Conservation (phyloP, 2,329 filamentous ascomycete species). For the Fusarium oligoseptatum region DNA sequence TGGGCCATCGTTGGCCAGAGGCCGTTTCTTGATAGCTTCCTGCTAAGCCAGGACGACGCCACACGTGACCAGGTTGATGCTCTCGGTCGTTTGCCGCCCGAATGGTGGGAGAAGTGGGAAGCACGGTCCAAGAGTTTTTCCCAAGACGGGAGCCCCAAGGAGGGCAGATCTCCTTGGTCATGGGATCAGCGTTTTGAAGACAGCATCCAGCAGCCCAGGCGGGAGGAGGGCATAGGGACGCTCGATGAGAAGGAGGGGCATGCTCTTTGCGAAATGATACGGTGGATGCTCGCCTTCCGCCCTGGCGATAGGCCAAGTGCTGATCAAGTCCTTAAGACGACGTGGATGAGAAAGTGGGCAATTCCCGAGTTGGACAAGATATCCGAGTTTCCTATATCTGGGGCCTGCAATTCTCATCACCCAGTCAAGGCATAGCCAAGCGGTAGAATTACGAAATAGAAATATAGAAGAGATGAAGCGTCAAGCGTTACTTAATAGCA, state of each 20-base stretch:
- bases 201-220: conserved; percentile 11
- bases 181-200: conserved; percentile 13
- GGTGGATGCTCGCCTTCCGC: conserved; percentile 15
- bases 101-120: conserved; percentile 39
- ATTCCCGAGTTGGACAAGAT: neutral
- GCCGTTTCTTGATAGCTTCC: conserved; percentile 20
- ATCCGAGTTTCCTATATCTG: too few relatives aligned
- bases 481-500: neutral
- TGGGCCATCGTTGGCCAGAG: conserved; percentile 50
- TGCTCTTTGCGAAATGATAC: conserved; percentile 17
- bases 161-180: neutral
- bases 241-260: conserved; percentile 3
- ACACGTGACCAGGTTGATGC: conserved; percentile 34
- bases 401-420: too few relatives aligned
- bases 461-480: neutral
- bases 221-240: neutral
- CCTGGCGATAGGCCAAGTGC: conserved; percentile 16
- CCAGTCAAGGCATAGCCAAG: neutral
- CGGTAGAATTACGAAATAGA: neutral
- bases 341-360: conserved; percentile 16
- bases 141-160: conserved; percentile 3
- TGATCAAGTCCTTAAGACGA: conserved; percentile 4
- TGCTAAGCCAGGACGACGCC: conserved; percentile 18
- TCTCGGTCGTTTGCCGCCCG: conserved; percentile 25
- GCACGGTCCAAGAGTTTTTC: conserved; percentile 10